Base-by-base conservation (phyloP, 257 asterid genomes). In the Solanum sparsipilum region DNA sequence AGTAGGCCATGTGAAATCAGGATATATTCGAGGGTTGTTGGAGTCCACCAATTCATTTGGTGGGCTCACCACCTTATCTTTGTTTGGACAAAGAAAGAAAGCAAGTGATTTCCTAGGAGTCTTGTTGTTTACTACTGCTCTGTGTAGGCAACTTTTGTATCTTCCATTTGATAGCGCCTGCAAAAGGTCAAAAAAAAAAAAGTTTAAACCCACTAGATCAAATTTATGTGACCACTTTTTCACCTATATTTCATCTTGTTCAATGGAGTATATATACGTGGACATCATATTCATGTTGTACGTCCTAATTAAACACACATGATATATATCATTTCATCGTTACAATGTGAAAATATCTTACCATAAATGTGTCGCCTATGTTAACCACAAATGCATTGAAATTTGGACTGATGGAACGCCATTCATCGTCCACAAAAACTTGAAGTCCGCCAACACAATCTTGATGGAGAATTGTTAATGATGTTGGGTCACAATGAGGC, bases 311-410 rank as follows among this genome's bases (percentile, higher is more conserved):
- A 60, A 78, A 23, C 36, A 27, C 25, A 56, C 0, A 56, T 56
- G 65, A 56, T 56, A 6, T 52, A 52, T 56, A 56, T 56, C n/a
- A 56, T 56, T 52, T 56, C n/a, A 56, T 56, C 4, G n/a, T 79
- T 23, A 44, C 6, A 36, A 44, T 44, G 23, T 44, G 67, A 44
- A 44, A 79, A 44, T 21, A 41, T 25, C 84, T 8, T 93, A 96
- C 99, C 98, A 94, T 94, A 95, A 96, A 95, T 4, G 99, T 96
- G 92, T 96, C 99, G 13, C 99, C 99, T 25, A 96, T 95, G 95
- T 96, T 96, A 87, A 96, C 97, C 5, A 96, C 98, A 70, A 96
- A 95, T 31, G 98, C 95, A 34, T 91, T 85, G 67, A 83, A 65
- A 83, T 92, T 91, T 2, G 99, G 99, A 11, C 48, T 38, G 15